Evolutionary conservation across 768 basidiomycete genomes (phyloP), one percentile per base, ranked within the genome.

Genomic region (Calocybe indica): DNA sequence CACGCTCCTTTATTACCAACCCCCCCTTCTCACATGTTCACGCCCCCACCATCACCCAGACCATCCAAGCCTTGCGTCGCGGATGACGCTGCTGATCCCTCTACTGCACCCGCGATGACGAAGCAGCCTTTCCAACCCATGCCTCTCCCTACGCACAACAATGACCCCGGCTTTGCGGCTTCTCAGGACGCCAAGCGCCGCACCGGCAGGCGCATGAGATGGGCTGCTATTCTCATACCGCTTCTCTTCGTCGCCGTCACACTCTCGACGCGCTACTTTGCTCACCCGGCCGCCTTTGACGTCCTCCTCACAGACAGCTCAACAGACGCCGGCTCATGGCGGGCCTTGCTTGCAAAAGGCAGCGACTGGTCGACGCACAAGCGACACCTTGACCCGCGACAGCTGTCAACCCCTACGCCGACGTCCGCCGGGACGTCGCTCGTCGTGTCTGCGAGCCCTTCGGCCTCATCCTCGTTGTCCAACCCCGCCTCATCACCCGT

Each of bases 191-290:
- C 48, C 40, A 82, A 80, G 62, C 72, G 65, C 50, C 67, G 65
- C 40, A 70, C 62, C 31, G 72, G 69, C 37, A 70, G 77, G 15
- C 63, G 70, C 44, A 68, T 70, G 45, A 64, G 66, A 58, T 78
- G 74, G 75, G 69, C 77, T 1, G 71, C 81, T 46, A 46, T 86
- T 37, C 52, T 82, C 32, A 68, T 84, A 2, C 85, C 85, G 2
- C 52, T 82, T 7, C 53, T 69, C 5, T 71, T 88, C 43, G 58
- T 83, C 35, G 46, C 81, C 37, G 70, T 86, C 50, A 78, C 80
- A 8, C 57, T 68, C 2, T 76, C 72, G 9, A 75, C 76, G 11
- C 76, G 68, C n/a, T 81, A 71, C 60, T 37, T 74, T 49, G 60
- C 72, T 7, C 80, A 76, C 54, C 76, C 74, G 31, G 67, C 63